These are phyloP conservation scores for Trametes sp. DNA, from an alignment of 1,284 basidiomycete genomes.

Conservation along the genomic window DNA sequence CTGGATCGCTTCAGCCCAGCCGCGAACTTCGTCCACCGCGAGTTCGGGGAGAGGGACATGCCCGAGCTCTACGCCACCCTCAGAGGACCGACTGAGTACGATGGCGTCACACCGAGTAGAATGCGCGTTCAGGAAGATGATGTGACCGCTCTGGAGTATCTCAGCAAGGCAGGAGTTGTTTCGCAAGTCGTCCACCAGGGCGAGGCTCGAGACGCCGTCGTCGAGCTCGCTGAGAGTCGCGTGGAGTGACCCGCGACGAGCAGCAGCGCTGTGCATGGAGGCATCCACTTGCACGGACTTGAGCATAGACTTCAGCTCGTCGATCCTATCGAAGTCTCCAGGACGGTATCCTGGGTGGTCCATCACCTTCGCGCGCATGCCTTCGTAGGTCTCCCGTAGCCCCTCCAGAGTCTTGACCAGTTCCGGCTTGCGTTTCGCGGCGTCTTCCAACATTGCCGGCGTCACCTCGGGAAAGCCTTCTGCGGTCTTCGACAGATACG, in stretches of 20 bases:
- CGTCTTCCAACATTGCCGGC: background rate
- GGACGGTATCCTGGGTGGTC: constrained; percentile 9
- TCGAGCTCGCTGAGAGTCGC: background rate
- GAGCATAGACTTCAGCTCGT: background rate
- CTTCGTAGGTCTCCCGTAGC: background rate
- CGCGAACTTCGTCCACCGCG: background rate
- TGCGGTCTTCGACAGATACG: background rate
- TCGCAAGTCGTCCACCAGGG: background rate
- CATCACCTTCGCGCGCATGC: background rate
- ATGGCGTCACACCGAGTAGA: constrained; percentile 18
- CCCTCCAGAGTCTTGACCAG: background rate
- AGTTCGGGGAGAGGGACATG: constrained; percentile 18
- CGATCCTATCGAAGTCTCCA: constrained; percentile 10
- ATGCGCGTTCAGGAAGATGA: constrained; percentile 19
- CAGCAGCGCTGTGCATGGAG: background rate
- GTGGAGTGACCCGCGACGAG: background rate
- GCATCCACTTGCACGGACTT: constrained; percentile 6
- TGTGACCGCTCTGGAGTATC: constrained; percentile 1
- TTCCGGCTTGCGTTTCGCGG: background rate
- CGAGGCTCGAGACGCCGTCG: background rate
- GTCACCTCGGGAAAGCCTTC: constrained; percentile 1
- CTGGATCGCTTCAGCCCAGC: constrained; percentile 18
- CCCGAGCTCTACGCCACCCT: background rate
- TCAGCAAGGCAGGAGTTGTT: background rate
- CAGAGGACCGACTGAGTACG: constrained; percentile 2